A percentile compares a stretch with the other conserved stretches of the same genome.
These are phyloP conservation scores for Penicillium chermesinum DNA, from an alignment of 495 filamentous ascomycete genomes.

Conservation along the genomic window DNA sequence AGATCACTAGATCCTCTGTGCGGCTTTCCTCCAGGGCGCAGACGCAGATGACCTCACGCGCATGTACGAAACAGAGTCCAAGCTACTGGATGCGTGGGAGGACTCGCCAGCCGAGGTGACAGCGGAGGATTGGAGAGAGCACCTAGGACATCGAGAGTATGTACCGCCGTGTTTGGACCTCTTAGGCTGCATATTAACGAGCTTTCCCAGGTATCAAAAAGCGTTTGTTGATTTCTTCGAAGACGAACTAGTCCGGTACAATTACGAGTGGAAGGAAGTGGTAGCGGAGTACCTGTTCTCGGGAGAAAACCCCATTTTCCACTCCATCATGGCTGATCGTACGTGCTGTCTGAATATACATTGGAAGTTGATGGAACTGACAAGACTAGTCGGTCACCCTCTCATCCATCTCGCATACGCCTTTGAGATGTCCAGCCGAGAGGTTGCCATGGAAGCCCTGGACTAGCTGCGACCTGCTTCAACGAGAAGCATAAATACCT, in stretches of 20 bases:
- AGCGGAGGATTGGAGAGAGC: slow-evolving; percentile 78
- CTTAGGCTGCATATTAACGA: not conserved
- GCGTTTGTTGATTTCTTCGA: slow-evolving; percentile 92
- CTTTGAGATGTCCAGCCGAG: slow-evolving; percentile 72
- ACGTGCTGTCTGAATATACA: slow-evolving; percentile 30
- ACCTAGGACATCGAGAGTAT: slow-evolving; percentile 63
- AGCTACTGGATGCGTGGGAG: slow-evolving; percentile 71
- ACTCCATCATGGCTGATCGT: slow-evolving; percentile 72
- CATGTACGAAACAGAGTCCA: slow-evolving; percentile 72
- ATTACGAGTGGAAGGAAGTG: slow-evolving; percentile 80
- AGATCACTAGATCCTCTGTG: slow-evolving; percentile 56
- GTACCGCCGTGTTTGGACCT: slow-evolving; percentile 4
- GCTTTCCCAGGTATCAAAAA: slow-evolving; percentile 68
- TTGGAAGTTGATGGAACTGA: not conserved
- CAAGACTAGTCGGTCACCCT: slow-evolving; percentile 63
- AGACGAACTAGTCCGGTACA: slow-evolving; percentile 67
- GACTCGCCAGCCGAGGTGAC: slow-evolving; percentile 81
- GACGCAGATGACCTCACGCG: slow-evolving; percentile 62
- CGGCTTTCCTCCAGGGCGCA: slow-evolving; percentile 80
- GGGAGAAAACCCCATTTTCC: slow-evolving; percentile 72
- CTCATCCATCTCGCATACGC: slow-evolving; percentile 88
- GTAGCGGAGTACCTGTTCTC: slow-evolving; percentile 69
- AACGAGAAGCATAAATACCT: slow-evolving; percentile 71
- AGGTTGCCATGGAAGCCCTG: slow-evolving; percentile 77
- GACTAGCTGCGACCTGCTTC: slow-evolving; percentile 65